These are phyloP conservation scores for Pyrenochaeta sp. DNA, from an alignment of 2,329 filamentous ascomycete genomes.

Conservation along the genomic window DNA sequence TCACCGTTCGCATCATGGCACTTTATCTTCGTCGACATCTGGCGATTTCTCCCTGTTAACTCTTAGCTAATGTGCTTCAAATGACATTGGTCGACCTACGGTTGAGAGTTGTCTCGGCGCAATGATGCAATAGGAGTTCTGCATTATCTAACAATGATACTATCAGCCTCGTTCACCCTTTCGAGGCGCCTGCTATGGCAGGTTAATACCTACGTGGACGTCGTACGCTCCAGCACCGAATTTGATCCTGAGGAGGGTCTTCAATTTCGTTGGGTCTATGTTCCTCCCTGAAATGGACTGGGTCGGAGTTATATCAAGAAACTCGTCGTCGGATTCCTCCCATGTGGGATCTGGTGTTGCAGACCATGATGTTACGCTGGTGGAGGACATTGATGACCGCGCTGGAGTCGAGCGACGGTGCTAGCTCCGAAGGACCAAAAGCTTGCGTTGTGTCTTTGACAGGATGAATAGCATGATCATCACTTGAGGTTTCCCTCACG, in stretches of 20 bases:
- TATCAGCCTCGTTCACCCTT: not conserved
- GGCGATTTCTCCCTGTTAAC: slow-evolving; percentile 6
- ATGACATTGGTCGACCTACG: not conserved
- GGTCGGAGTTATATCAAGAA: not conserved
- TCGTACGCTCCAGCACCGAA: slow-evolving; percentile 17
- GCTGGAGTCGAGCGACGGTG: too few relatives aligned
- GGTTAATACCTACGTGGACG: slow-evolving; percentile 1
- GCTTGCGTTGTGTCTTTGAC: too few relatives aligned
- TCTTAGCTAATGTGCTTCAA: not conserved
- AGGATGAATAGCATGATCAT: too few relatives aligned
- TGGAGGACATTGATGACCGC: too few relatives aligned
- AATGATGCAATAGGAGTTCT: slow-evolving; percentile 19
- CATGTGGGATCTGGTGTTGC: not conserved
- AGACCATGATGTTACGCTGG: not conserved
- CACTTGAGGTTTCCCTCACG: too few relatives aligned
- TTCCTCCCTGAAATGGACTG: slow-evolving; percentile 18
- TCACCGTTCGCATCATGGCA: not conserved
- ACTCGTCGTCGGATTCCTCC: not conserved
- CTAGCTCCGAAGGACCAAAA: too few relatives aligned
- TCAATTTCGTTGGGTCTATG: slow-evolving; percentile 16
- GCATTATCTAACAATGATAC: slow-evolving; percentile 6
- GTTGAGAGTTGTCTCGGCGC: slow-evolving; percentile 16
- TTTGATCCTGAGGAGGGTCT: slow-evolving; percentile 13
- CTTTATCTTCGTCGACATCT: slow-evolving; percentile 6
- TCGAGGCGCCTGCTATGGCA: not conserved